Evolutionary conservation across 768 basidiomycete species (phyloP), one percentile per base, ranked within the genome.

Genomic region (Kwoniella sp.): DNA sequence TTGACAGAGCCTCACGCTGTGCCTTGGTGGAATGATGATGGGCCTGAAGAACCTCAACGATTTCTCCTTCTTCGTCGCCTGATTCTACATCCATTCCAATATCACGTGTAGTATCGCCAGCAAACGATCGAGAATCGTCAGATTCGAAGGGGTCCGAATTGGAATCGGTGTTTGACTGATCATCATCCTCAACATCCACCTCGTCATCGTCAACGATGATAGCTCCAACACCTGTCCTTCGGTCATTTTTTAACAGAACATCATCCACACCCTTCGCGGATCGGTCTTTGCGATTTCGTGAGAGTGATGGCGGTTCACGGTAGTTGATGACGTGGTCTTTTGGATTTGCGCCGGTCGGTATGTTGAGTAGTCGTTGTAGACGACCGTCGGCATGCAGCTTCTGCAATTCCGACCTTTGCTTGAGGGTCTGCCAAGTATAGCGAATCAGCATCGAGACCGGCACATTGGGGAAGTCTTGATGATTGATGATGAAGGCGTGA

Each of bases 151-250:
- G 50, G 33, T 60, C 62, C 10, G n/a, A 47, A 10, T 47, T 59
- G 25, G 59, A 60, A 44, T 68, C 66, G 40, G 40, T 44, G 17
- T 44, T 44, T 19, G 40, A 44, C 10, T 44, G 40, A 13, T 53
- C 50, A 22, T 57, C 26, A 30, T 68, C 61, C 19, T 50, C 65
- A 17, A 55, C 65, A 5, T 66, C 65, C 5, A 63, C 24, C 25
- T 65, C 71, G 51, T 65, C 68, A 44, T 71, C 74, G 33, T 71
- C 68, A n/a, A 70, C 71, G 19, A 67, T 58, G 47, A 68, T 67
- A 24, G 69, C 72, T 37, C 54, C 47, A 7, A 70, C 53, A 15
- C 52, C 56, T 2, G 46, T 37, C 17, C 21, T 51, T 19, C 54
- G 57, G n/a, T 61, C 61, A 19, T 56, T 49, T 26, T 40, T 53